Evolutionary conservation across 2,329 filamentous ascomycete genomes (phyloP), one percentile per base, ranked within the genome.

Genomic region (Phaeoacremonium minimum): DNA sequence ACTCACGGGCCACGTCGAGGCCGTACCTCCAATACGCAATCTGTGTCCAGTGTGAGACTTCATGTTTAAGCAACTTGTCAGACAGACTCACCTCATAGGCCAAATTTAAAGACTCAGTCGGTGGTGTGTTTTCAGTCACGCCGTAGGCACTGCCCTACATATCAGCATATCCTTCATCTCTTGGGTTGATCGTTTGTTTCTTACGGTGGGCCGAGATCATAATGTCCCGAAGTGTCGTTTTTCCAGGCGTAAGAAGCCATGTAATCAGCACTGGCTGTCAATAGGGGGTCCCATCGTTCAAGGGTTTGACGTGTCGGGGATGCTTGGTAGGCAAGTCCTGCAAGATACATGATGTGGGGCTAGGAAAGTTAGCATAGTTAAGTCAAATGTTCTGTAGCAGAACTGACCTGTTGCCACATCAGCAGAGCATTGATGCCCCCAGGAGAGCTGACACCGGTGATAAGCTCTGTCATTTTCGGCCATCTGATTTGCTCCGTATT

Each of bases 21-120:
- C 68, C 69, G 38, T 72, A 73, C 8, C 63, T 59, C 69, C 68
- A 74, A 42, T 73, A 73, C 5, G 68, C 61, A 5, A 66, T 33
- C 47, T 45, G n/a, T 3, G 22, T 9, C n/a, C n/a, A n/a, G 2
- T 26, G 22, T 26, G 2, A 26, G 22, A n/a, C 22, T 26, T 9
- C 22, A 9, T 26, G 9, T 26, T 2, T 26, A 3, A 9, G n/a
- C 19, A 12, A n/a, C 11, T 4, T 18, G n/a, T 8, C 8, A n/a
- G 34, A 5, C 29, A 18, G 20, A 18, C n/a, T 26, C 18, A 58
- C 53, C 48, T 75, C 70, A 38, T 73, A 74, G 0, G 66, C 64
- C 5, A 70, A 61, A 35, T 73, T 74, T 4, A 64, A 44, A 3
- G 67, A 70, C 14, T 51, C 49, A 35, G 64, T 63, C 4, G 69